phyloP scores from a whole-genome alignment of 2,329 filamentous ascomycete genomes.

The Fusarium drepaniforme region DNA sequence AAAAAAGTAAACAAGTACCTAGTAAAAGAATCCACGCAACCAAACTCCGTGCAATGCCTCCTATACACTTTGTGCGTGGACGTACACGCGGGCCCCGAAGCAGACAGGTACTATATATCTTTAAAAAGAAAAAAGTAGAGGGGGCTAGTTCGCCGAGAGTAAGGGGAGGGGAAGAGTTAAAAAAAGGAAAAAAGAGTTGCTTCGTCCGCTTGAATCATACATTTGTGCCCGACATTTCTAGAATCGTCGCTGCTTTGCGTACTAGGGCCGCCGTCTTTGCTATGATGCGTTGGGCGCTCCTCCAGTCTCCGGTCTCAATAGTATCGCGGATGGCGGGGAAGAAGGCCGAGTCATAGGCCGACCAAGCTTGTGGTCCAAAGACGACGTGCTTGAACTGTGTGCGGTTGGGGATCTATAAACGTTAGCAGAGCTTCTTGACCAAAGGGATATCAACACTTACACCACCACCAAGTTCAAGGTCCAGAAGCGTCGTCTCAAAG shows the following conservation, averaged over 20 bases:
- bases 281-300: slow-evolving; percentile 74
- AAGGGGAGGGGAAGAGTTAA: slow-evolving; percentile 10
- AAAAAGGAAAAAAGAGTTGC: slow-evolving; percentile 17
- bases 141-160: slow-evolving; percentile 28
- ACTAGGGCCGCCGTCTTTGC: slow-evolving; percentile 79
- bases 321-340: slow-evolving; percentile 86
- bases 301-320: slow-evolving; percentile 79
- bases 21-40: slow-evolving; percentile 35
- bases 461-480: slow-evolving; percentile 77
- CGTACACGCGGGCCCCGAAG: slow-evolving; percentile 30
- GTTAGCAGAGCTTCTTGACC: slow-evolving; percentile 20
- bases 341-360: slow-evolving; percentile 52
- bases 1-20: slow-evolving; percentile 15
- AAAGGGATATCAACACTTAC: slow-evolving; percentile 66
- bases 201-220: slow-evolving; percentile 34
- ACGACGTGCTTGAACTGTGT: slow-evolving; percentile 95
- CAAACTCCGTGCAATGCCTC: slow-evolving; percentile 53
- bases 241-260: slow-evolving; percentile 63
- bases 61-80: slow-evolving; percentile 41
- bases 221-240: slow-evolving; percentile 43
- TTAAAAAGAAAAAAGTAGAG: slow-evolving; percentile 32
- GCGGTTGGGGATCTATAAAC: slow-evolving; percentile 78
- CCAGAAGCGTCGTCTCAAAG: slow-evolving; percentile 88
- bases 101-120: slow-evolving; percentile 35
- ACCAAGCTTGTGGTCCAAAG: slow-evolving; percentile 86